phyloP scores from a whole-genome alignment of 306 rosid species.

The Calophaca sinica region DNA sequence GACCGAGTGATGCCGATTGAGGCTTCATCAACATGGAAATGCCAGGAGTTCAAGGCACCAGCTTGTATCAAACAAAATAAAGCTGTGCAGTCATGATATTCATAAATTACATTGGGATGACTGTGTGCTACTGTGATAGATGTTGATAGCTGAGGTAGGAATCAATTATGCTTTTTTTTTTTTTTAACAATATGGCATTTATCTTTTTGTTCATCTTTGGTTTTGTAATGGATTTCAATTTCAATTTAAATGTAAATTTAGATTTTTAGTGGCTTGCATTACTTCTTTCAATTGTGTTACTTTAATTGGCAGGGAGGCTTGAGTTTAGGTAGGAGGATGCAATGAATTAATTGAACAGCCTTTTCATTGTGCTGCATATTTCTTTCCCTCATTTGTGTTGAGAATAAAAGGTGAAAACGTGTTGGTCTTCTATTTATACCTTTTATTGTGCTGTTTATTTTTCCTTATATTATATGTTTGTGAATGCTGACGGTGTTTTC shows the following conservation, averaged over 20 bases:
- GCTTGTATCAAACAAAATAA: slow-evolving; percentile 80
- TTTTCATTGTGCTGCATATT: slow-evolving; percentile 50
- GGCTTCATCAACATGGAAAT: slow-evolving; percentile 78
- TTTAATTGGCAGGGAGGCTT: slow-evolving; percentile 50
- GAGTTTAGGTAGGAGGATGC: slow-evolving; percentile 56
- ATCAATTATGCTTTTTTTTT: slow-evolving; percentile 53
- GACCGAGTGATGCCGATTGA: slow-evolving; percentile 68
- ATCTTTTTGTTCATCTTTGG: slow-evolving; percentile 56
- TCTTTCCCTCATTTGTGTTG: slow-evolving; percentile 33
- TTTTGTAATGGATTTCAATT: slow-evolving; percentile 69
- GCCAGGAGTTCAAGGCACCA: slow-evolving; percentile 78
- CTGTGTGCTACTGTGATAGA: slow-evolving; percentile 52
- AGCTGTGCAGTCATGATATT: slow-evolving; percentile 72
- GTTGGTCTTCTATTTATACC: slow-evolving; percentile 25
- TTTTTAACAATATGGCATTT: slow-evolving; percentile 49
- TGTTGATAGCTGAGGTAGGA: slow-evolving; percentile 83
- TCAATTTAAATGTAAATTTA: slow-evolving; percentile 75
- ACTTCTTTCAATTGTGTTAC: slow-evolving; percentile 52
- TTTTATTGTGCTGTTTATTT: slow-evolving; percentile 35
- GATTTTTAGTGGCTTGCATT: slow-evolving; percentile 63
- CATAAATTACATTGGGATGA: slow-evolving; percentile 51
- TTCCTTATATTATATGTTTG: background rate
- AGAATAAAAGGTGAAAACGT: slow-evolving; percentile 43
- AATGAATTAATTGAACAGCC: slow-evolving; percentile 52
- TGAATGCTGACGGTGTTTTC: slow-evolving; percentile 14